Evolutionary conservation across 306 rosid genomes (phyloP).

Genomic region (Biancaea sappan): DNA sequence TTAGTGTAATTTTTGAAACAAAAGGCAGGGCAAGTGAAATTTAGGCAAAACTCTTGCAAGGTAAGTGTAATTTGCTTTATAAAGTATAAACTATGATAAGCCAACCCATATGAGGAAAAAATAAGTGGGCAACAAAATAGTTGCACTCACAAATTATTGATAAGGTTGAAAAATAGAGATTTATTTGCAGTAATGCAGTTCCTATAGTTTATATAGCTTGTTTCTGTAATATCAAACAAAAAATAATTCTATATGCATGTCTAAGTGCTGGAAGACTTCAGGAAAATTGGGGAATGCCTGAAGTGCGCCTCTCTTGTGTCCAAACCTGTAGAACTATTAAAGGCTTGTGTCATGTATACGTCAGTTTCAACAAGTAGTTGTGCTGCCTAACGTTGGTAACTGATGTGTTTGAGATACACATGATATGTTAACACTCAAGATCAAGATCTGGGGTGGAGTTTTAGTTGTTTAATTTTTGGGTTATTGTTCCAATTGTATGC

Average conservation of each 20-base stretch:
- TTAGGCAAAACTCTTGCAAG: background rate
- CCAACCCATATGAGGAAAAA: background rate
- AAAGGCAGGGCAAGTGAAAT: background rate
- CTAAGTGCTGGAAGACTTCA: background rate
- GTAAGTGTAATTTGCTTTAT: background rate
- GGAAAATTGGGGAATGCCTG: background rate
- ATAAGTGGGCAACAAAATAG: background rate
- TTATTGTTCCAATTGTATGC: slow-evolving; percentile 1
- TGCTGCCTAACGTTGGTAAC: slow-evolving; percentile 14
- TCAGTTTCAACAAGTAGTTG: background rate
- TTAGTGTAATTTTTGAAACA: background rate
- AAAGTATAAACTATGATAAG: background rate
- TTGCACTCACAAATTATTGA: background rate
- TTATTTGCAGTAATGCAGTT: background rate
- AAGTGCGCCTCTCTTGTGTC: slow-evolving; percentile 14
- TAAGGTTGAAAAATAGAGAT: background rate
- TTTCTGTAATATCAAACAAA: slow-evolving; percentile 12
- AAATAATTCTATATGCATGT: background rate
- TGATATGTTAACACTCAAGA: background rate
- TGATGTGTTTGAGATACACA: background rate
- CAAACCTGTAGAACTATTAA: background rate
- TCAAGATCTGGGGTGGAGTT: background rate
- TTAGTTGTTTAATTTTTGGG: background rate
- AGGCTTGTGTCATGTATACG: background rate
- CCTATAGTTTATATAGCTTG: background rate